Base-by-base conservation (phyloP, 75 land plant species). In the Picea glauca region DNA sequence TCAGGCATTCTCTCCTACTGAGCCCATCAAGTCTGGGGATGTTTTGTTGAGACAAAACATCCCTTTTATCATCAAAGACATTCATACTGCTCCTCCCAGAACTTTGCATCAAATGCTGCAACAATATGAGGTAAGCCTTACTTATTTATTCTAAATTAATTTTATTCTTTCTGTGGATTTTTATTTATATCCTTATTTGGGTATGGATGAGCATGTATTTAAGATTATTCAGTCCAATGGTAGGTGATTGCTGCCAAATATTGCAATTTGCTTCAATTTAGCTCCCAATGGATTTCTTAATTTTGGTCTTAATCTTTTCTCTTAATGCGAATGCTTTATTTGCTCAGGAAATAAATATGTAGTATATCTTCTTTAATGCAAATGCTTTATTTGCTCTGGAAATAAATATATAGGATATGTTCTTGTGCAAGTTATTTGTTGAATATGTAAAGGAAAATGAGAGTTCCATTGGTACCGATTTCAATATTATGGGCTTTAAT, bases 1-100 rank as follows among this genome's bases (percentile, higher is more conserved):
- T 50, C 82, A 98, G 99, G 90, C 94, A 62, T 95, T 82, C 76
- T 78, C 84, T 77, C 89, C 95, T 60, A 89, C 72, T 80, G 98
- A 98, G 64, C 80, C 82, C 32, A 78, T 87, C 30, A 98, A 90
- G 81, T 66, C 89, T 7, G 98, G 94, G 58, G 98, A 98, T 68
- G 58, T 76, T 72, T 81, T 95, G 8, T 84, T 91, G 3, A 86
- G 79, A 78, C 96, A 93, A 79, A 90, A 77, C 70, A 79, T 91
- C 31, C 92, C 93, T 33, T 98, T 98, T 60, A 85, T 80, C 77
- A 76, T 85, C 58, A 75, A 78, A 80, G 98, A 85, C 50, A 67
- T 82, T 38, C 80, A 79, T 6, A 78, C 74, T 23, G 73, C 58
- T 58, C 26, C 87, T 18, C 90, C 98, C 4, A 81, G 78, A 4